phyloP scores from a whole-genome alignment of 2,329 filamentous ascomycete genomes.

The Orbilia brochopaga region DNA sequence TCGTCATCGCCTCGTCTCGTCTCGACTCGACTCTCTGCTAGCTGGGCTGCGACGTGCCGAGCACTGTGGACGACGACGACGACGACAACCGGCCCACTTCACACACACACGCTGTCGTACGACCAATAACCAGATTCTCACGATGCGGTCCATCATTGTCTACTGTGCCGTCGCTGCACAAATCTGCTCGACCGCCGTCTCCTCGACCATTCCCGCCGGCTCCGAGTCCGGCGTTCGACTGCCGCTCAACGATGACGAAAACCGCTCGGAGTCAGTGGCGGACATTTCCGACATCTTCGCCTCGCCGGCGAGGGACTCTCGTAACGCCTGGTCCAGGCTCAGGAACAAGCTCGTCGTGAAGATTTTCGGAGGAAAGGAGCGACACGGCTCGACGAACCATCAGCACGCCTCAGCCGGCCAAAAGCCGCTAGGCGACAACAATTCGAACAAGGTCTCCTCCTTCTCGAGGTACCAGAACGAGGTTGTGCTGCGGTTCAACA shows the following conservation, averaged over 20 bases:
- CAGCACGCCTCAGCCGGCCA: slow-evolving; percentile 51
- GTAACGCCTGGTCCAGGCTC: slow-evolving; percentile 48
- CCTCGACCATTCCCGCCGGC: slow-evolving; percentile 36
- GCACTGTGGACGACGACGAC: not conserved
- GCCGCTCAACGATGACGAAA: slow-evolving; percentile 42
- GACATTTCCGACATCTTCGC: slow-evolving; percentile 42
- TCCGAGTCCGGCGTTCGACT: slow-evolving; percentile 44
- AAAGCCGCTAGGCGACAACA: slow-evolving; percentile 39
- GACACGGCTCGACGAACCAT: slow-evolving; percentile 54
- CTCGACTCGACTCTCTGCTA: too few species aligned
- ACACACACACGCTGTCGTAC: not conserved
- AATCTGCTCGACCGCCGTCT: slow-evolving; percentile 33
- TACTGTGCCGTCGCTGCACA: slow-evolving; percentile 48
- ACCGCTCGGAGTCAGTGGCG: slow-evolving; percentile 17
- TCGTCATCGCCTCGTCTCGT: not conserved
- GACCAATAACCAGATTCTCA: not conserved
- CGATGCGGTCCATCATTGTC: slow-evolving; percentile 35
- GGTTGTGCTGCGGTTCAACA: slow-evolving; percentile 86
- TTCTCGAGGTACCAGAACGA: slow-evolving; percentile 71
- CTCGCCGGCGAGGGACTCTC: slow-evolving; percentile 24
- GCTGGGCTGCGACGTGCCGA: not conserved
- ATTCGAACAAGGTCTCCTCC: slow-evolving; percentile 11
- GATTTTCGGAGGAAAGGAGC: slow-evolving; percentile 53
- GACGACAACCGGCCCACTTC: slow-evolving; percentile 12
- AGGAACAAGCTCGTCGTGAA: slow-evolving; percentile 52